A percentile compares a stretch with the other conserved stretches of the same genome.
These are phyloP conservation scores for Phaffia australis DNA, from an alignment of 768 basidiomycete species.

Conservation along the genomic window DNA sequence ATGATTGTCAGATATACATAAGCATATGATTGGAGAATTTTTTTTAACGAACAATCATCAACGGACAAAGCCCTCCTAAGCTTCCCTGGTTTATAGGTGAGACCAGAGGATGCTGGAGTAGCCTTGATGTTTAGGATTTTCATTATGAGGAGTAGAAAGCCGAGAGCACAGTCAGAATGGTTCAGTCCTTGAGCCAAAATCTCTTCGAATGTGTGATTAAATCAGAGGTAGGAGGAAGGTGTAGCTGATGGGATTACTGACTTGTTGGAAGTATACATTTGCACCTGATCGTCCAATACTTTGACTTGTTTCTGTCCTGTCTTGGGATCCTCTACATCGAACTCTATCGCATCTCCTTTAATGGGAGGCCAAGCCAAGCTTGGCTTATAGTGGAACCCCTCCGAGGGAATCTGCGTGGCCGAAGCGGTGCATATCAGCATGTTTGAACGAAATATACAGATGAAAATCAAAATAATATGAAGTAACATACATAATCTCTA, in stretches of 20 bases:
- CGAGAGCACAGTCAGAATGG: neutral
- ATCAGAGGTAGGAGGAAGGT: neutral
- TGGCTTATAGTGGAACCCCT: slow-evolving; percentile 21
- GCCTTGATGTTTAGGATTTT: slow-evolving; percentile 25
- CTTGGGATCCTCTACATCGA: slow-evolving; percentile 1
- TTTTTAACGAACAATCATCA: slow-evolving; percentile 46
- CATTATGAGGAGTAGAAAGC: slow-evolving; percentile 51
- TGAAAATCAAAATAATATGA: neutral
- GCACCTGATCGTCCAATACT: slow-evolving; percentile 17
- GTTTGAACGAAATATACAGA: neutral
- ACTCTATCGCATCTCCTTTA: slow-evolving; percentile 8
- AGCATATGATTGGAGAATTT: too few species aligned
- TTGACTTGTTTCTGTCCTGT: slow-evolving; percentile 2
- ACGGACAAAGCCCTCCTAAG: slow-evolving; percentile 79
- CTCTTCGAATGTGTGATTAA: neutral
- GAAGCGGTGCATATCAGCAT: neutral
- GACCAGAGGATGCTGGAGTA: slow-evolving; percentile 60
- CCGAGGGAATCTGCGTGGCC: slow-evolving; percentile 3
- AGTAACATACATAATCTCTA: slow-evolving; percentile 14
- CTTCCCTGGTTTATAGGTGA: slow-evolving; percentile 57
- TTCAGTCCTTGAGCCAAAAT: neutral
- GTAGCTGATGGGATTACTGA: too few species aligned
- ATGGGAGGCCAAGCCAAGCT: slow-evolving; percentile 20
- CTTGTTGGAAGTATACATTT: neutral
- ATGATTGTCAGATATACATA: too few species aligned